A percentile compares a stretch with the other conserved stretches of the same genome.
Evolutionary conservation across 129 eudicot genomes (phyloP).

Genomic region (Flaveria linearis): DNA sequence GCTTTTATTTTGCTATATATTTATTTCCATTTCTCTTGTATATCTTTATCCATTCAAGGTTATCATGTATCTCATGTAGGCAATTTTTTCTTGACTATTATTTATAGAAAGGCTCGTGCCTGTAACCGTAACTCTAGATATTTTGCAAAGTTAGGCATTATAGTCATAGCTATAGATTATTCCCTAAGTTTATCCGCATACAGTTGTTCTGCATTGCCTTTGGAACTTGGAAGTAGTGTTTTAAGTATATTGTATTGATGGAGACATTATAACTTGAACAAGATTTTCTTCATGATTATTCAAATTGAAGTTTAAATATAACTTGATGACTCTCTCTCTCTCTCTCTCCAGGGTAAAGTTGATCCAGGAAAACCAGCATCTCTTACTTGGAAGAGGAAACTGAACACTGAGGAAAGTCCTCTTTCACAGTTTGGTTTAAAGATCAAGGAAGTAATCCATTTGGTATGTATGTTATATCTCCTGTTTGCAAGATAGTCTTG

Average conservation of each 20-base stretch:
- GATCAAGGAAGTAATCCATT: slow-evolving; percentile 49
- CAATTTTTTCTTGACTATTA: background rate
- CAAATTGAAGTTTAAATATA: slow-evolving; percentile 7
- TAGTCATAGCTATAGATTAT: background rate
- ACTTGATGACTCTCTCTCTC: slow-evolving; percentile 15
- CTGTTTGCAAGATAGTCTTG: slow-evolving; percentile 10
- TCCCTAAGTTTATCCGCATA: slow-evolving; percentile 3
- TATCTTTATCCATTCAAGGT: background rate
- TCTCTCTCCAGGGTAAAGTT: slow-evolving; percentile 47
- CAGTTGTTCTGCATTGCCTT: slow-evolving; percentile 24
- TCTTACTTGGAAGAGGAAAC: slow-evolving; percentile 72
- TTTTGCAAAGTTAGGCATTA: slow-evolving; percentile 4
- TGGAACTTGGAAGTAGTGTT: background rate
- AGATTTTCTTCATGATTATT: background rate
- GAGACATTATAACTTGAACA: background rate
- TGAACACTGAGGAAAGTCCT: slow-evolving; percentile 43
- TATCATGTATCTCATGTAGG: background rate
- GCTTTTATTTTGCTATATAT: slow-evolving; percentile 15
- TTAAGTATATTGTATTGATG: background rate
- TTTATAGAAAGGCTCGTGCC: background rate
- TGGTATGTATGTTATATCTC: slow-evolving; percentile 50
- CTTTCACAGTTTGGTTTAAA: slow-evolving; percentile 48
- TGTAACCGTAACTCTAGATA: slow-evolving; percentile 5
- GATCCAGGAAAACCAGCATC: slow-evolving; percentile 66
- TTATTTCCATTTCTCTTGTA: background rate